Base-by-base conservation (phyloP, 2,329 filamentous ascomycete species). In the Biscogniauxia sp. region DNA sequence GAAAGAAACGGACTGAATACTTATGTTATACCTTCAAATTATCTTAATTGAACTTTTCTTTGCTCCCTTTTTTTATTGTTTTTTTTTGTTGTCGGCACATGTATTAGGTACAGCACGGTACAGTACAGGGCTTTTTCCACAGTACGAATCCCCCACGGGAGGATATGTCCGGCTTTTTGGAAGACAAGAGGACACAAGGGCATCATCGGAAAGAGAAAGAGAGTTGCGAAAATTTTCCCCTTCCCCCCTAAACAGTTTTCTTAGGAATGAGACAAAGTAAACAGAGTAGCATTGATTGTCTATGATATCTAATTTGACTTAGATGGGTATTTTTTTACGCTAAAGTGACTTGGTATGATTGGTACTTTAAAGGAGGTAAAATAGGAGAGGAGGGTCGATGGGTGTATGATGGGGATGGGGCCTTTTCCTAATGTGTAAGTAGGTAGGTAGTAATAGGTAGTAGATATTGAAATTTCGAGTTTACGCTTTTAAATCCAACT, bases 71-170 rank as follows among this genome's bases (percentile, higher is more conserved):
- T 57, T 55, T 23, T 56, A n/a, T n/a, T n/a, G n/a, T 23, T n/a
- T 59, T n/a, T 60, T 54, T 62, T 62, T 58, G 57, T 52, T 56
- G 61, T 65, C 61, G 57, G 61, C 64, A 67, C 64, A 67, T 65
- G 59, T 59, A 52, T 61, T 61, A 50, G 65, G 63, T 56, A 59
- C 58, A 56, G 60, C 55, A 20, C 41, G 65, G 63, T 56, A 59
- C 58, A 59, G 60, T 57, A 20, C 52, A 51, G 65, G 51, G 32
- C 32, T 61, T 61, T 60, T 51, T 61, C 5, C 65, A 65, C 55
- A 66, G 58, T 53, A 63, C 59, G 59, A 63, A 61, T 67, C 65
- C 65, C 65, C 65, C 65, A 63, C 65, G 65, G 65, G 67, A 63
- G 55, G 62, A 61, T 32, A 32, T 63, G 64, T 60, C 41, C 49